Evolutionary conservation across 768 basidiomycete genomes (phyloP), one percentile per base, ranked within the genome.

Genomic region (Amanita jacksonii): DNA sequence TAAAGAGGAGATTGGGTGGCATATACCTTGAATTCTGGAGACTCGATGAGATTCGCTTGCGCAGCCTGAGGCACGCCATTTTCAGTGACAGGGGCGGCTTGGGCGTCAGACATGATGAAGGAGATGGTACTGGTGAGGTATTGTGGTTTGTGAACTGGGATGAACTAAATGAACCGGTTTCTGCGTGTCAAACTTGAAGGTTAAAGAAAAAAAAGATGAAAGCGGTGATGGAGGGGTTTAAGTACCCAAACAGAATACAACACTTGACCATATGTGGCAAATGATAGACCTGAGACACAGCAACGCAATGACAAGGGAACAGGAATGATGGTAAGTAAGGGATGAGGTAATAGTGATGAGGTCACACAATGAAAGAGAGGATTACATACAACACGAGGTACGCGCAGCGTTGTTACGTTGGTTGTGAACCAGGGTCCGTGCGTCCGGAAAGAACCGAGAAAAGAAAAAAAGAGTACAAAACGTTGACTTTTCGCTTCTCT

Each of bases 21-120:
- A 49, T 49, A 52, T 55, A 85, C 86, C 77, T 89, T 90, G 81
- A 80, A 83, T 63, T 76, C 79, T 59, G 79, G 77, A 53, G 72
- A 70, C 73, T 85, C 81, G 66, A 85, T 78, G 66, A 72, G 63
- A 52, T 62, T 63, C 57, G 78, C 79, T 69, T 85, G 83, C 70
- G 77, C 64, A 76, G 69, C 75, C 70, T 79, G 78, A 77, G 79
- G 74, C 75, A 72, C 83, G 81, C 86, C 86, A 66, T 84, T 84
- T 70, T 83, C 79, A 47, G 76, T 74, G 68, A 83, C 79, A 66
- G 67, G 72, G 74, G 85, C 81, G 81, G 81, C 81, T 72, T 78
- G 83, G 83, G 84, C 86, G 62, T 88, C 85, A 72, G 87, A 89
- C 86, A 89, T 89, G 70, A 64, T 74, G 74, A 67, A 68, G 62